Evolutionary conservation across 2,329 filamentous ascomycete species (phyloP).

Genomic region (Trichoderma afroharzianum): DNA sequence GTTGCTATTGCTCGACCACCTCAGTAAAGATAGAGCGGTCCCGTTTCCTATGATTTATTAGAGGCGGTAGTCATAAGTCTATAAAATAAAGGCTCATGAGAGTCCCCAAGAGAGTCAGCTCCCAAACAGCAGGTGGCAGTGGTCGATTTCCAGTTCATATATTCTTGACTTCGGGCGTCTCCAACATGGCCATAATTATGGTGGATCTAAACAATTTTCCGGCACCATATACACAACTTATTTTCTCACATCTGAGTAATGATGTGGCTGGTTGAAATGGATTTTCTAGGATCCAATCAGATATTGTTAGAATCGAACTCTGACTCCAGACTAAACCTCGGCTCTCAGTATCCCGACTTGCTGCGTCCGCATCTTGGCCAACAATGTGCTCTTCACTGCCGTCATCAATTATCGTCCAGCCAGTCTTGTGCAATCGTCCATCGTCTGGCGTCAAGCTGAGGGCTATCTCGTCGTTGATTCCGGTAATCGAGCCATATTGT

Average conservation of each 20-base stretch:
- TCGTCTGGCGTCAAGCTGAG: slow-evolving; percentile 18
- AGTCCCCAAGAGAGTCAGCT: neutral
- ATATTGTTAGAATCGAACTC: neutral
- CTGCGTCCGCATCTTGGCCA: neutral
- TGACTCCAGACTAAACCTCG: neutral
- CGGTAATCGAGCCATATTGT: slow-evolving; percentile 24
- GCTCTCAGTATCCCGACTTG: neutral
- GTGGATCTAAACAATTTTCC: neutral
- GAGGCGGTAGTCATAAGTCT: neutral
- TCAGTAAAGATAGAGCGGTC: neutral
- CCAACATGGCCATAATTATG: neutral
- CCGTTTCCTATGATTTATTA: neutral
- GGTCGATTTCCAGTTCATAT: neutral
- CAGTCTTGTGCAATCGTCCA: slow-evolving; percentile 16
- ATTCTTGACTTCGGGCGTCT: neutral
- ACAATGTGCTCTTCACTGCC: slow-evolving; percentile 23
- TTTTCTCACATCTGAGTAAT: neutral
- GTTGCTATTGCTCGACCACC: slow-evolving; percentile 21
- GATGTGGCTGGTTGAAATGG: neutral
- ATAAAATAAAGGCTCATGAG: neutral
- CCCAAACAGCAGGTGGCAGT: neutral
- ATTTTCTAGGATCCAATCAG: neutral
- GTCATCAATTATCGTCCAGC: slow-evolving; percentile 24
- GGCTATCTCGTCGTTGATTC: slow-evolving; percentile 23
- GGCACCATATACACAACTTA: neutral